Evolutionary conservation across 495 filamentous ascomycete species (phyloP), one percentile per base, ranked within the genome.

Genomic region (Hypoxylon cercidicola): DNA sequence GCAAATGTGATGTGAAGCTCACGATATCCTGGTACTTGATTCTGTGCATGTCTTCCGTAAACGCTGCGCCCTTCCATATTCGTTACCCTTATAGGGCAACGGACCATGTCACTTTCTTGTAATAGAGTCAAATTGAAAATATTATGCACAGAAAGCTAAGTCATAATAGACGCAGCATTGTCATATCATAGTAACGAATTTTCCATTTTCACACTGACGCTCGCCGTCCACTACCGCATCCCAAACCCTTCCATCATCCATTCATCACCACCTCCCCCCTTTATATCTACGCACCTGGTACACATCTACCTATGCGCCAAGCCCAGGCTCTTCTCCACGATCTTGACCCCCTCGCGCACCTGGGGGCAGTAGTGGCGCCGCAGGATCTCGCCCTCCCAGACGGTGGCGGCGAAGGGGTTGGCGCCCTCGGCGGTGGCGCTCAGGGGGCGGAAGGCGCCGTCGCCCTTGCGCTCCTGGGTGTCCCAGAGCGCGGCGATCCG

Each of bases 361-460:
- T 86, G 87, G n/a, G 93, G 93, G 62, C 87, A 91, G 70, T 90
- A 99, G 81, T 99, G 95, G 58, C 86, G 79, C 69, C 87, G 82
- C 67, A 99, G 72, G 43, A 99, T 66, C 79, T 97, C 93, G 2
- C 92, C 93, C 70, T 99, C 95, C 94, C 94, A 99, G 6, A 96
- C 82, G 2, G 92, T 96, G 4, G 88, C 85, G 5, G 94, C 90
- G 75, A 93, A 97, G 10, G 93, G 93, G 44, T 69, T 70, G 40
- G 65, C 68, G 0, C 50, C 71, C 53, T 70, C 66, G 35, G 61
- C 73, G 40, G 47, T 79, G 21, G 62, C 74, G 10, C 80, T 75
- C 20, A 78, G 75, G 3, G 84, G 75, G 64, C 88, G 84, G 62
- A 83, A 73, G 23, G 62, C 50, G 21, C 71, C 73, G 45, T 75